Conservation (phyloP, 208 protist genomes). For the Leishmania braziliensis region DNA sequence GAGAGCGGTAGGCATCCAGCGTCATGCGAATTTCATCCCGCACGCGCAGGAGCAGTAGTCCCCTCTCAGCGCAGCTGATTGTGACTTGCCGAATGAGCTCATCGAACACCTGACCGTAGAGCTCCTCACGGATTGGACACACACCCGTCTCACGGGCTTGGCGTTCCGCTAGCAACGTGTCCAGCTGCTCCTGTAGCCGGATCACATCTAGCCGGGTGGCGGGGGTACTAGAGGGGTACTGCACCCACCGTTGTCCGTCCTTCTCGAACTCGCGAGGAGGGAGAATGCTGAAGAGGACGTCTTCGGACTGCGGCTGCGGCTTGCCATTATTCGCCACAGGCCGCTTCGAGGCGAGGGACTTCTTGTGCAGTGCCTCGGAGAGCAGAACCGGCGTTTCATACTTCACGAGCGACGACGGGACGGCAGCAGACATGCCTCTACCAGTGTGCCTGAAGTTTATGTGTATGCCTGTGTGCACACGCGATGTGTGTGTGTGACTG, state of each 20-base stretch:
- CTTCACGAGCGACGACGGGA: slow-evolving; percentile 76
- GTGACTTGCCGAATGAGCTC: slow-evolving; percentile 98
- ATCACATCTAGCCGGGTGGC: slow-evolving; percentile 92
- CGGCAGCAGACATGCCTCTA: slow-evolving; percentile 22
- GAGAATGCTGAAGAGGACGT: slow-evolving; percentile 92
- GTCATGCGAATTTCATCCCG: slow-evolving; percentile 96
- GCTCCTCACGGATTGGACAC: slow-evolving; percentile 98
- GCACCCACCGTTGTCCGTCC: slow-evolving; percentile 82
- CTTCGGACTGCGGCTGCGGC: slow-evolving; percentile 75
- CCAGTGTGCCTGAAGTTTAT: neutral
- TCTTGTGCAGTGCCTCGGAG: slow-evolving; percentile 76
- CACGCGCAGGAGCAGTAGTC: slow-evolving; percentile 97
- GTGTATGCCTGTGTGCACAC: neutral
- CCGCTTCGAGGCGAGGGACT: slow-evolving; percentile 52
- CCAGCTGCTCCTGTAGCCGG: slow-evolving; percentile 95
- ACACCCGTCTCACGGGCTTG: slow-evolving; percentile 98
- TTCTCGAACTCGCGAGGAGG: slow-evolving; percentile 91
- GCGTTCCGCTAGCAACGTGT: slow-evolving; percentile 92
- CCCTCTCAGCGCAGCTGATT: slow-evolving; percentile 97
- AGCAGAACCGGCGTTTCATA: slow-evolving; percentile 91
- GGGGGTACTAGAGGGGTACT: slow-evolving; percentile 88
- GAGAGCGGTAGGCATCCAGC: slow-evolving; percentile 81
- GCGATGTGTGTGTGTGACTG: slow-evolving; percentile 1
- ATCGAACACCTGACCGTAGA: slow-evolving; percentile 98
- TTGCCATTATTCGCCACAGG: slow-evolving; percentile 13